Percentiles rank a stretch among this genome's conserved stretches.
Evolutionary conservation across 768 basidiomycete species (phyloP).

Genomic region (Mycena galericulata): DNA sequence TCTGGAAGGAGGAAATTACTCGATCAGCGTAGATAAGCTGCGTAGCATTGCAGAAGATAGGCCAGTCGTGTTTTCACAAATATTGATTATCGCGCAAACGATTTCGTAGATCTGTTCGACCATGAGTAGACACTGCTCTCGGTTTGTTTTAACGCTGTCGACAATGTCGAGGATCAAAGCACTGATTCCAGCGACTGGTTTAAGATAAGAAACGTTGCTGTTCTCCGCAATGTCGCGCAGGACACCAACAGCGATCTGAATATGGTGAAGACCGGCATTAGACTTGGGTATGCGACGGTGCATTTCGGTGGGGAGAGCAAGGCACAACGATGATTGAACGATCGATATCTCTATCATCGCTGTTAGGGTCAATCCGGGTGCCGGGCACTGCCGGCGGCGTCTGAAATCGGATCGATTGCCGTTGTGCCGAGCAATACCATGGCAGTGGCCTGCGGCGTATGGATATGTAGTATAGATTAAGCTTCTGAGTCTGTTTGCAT

Average conservation of each 20-base stretch:
- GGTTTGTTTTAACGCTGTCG: not conserved
- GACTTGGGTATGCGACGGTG: not conserved
- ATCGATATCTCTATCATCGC: too few species aligned
- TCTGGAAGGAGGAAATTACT: not conserved
- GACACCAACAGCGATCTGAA: not conserved
- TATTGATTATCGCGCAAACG: not conserved
- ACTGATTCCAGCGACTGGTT: not conserved
- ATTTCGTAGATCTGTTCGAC: conserved; percentile 3
- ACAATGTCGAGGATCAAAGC: not conserved
- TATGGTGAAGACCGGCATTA: not conserved
- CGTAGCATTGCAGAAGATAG: not conserved
- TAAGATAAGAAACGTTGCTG: not conserved
- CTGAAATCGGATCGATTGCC: too few species aligned
- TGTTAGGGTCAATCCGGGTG: too few species aligned
- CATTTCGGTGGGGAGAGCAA: not conserved
- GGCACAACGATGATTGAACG: too few species aligned
- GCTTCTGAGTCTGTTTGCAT: too few species aligned
- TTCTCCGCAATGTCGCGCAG: not conserved
- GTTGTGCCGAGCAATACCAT: too few species aligned
- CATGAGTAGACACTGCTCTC: not conserved
- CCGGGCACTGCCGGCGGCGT: too few species aligned
- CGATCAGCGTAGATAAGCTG: not conserved
- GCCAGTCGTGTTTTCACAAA: not conserved
- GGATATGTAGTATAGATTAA: too few species aligned
- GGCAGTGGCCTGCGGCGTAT: too few species aligned